These are phyloP conservation scores for Coemansia sp. DNA, from an alignment of 192 early-diverging fungal species.

Conservation along the genomic window DNA sequence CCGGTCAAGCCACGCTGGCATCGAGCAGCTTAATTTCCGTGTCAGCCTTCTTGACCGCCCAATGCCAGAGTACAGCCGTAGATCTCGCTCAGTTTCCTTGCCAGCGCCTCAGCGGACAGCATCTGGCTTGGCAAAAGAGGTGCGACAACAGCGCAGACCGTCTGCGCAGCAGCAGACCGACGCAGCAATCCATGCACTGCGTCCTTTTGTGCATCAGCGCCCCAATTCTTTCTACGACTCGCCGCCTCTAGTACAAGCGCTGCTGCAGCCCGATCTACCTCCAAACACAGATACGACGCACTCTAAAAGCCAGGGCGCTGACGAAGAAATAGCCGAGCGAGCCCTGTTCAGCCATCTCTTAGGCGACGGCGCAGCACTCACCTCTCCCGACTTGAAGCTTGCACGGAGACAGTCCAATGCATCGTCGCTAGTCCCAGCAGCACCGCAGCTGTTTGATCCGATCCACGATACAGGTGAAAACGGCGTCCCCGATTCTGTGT, in stretches of 20 bases:
- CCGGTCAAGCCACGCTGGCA: slow-evolving; percentile 17
- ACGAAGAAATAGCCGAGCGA: slow-evolving; percentile 31
- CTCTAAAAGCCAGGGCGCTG: slow-evolving; percentile 20
- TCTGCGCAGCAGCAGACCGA: slow-evolving; percentile 1
- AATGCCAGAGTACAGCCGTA: slow-evolving; percentile 10
- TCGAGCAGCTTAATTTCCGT: slow-evolving; percentile 53
- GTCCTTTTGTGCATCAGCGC: slow-evolving; percentile 25
- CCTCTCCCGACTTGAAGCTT: slow-evolving; percentile 18
- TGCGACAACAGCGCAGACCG: slow-evolving; percentile 1
- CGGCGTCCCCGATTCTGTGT: slow-evolving; percentile 49
- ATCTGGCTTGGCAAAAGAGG: slow-evolving; percentile 4
- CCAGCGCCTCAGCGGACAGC: slow-evolving; percentile 22
- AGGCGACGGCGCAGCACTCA: slow-evolving; percentile 50
- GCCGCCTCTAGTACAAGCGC: slow-evolving; percentile 38
- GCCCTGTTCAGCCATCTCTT: slow-evolving; percentile 44
- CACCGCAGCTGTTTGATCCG: slow-evolving; percentile 34
- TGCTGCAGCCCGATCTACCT: slow-evolving; percentile 18
- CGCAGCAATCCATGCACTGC: neutral
- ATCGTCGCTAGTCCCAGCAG: slow-evolving; percentile 1
- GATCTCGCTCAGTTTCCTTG: slow-evolving; percentile 35
- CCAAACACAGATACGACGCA: slow-evolving; percentile 1
- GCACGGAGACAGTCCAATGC: slow-evolving; percentile 26
- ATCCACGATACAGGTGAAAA: slow-evolving; percentile 32
- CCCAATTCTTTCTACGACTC: slow-evolving; percentile 38
- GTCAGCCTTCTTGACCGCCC: slow-evolving; percentile 47